These are phyloP conservation scores for Cytospora chrysosperma DNA, from an alignment of 2,329 filamentous ascomycete species.

Conservation along the genomic window DNA sequence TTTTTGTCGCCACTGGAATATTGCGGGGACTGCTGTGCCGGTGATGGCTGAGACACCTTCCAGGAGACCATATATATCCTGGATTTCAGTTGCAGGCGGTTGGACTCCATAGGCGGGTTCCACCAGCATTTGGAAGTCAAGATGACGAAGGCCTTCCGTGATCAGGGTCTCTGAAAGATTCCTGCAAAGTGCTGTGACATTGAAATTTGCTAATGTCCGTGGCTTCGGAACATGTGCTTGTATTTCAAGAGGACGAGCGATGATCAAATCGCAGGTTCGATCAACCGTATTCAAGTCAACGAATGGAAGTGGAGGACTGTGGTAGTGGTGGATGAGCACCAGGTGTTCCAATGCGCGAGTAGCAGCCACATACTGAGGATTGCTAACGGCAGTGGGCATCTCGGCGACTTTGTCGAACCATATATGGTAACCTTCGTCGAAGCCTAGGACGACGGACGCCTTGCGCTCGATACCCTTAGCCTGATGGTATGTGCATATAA, in stretches of 20 bases:
- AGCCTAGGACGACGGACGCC: constrained; percentile 20
- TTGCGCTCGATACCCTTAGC: constrained; percentile 22
- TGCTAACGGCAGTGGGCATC: constrained; percentile 8
- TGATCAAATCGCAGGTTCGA: constrained; percentile 16
- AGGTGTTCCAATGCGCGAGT: constrained; percentile 22
- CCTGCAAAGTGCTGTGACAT: constrained; percentile 18
- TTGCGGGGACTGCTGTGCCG: constrained; percentile 17
- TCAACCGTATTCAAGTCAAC: constrained; percentile 15
- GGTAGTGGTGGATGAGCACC: constrained; percentile 14
- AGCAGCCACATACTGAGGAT: constrained; percentile 20
- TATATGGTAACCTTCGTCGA: constrained; percentile 18
- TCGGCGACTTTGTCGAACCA: constrained; percentile 11
- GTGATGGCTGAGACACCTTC: constrained; percentile 19
- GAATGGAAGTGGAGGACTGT: constrained; percentile 16
- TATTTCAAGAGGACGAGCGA: not conserved
- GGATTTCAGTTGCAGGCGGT: constrained; percentile 1
- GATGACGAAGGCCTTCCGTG: constrained; percentile 11
- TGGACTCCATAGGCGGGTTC: constrained; percentile 2
- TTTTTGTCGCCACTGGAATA: constrained; percentile 22
- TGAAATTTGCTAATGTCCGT: not conserved
- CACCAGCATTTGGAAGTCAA: constrained; percentile 9
- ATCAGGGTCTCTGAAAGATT: constrained; percentile 22
- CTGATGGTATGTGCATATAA: constrained; percentile 24
- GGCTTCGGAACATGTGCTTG: not conserved
- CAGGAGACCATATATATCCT: constrained; percentile 11